Evolutionary conservation across 495 filamentous ascomycete species (phyloP).

Genomic region (Apodospora peruviana): DNA sequence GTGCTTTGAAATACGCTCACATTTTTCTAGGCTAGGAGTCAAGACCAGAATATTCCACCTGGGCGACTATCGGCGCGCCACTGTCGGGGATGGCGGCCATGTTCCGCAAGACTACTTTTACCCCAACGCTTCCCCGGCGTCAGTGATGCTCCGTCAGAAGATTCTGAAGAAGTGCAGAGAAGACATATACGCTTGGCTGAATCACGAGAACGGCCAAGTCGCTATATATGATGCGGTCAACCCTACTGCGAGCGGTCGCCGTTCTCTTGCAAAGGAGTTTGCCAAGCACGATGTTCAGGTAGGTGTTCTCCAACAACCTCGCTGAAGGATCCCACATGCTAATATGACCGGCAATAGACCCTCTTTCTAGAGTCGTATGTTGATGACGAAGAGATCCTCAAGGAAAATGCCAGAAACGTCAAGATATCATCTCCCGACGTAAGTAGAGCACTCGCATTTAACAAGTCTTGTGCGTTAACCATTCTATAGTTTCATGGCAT

Average conservation of each 20-base stretch:
- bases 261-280: conserved; percentile 89
- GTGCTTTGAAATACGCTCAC: conserved; percentile 9
- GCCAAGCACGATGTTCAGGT: conserved; percentile 91
- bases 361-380: conserved; percentile 96
- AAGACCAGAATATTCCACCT: conserved; percentile 97
- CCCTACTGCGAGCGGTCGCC: conserved; percentile 74
- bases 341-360: conserved; percentile 48
- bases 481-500: conserved; percentile 72
- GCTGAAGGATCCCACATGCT: conserved; percentile 2
- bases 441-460: conserved; percentile 19
- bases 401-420: conserved; percentile 94
- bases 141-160: conserved; percentile 86
- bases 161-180: conserved; percentile 96
- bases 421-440: conserved; percentile 98
- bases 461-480: conserved; percentile 15
- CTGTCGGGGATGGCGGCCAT: conserved; percentile 76
- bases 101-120: conserved; percentile 98
- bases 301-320: conserved; percentile 10
- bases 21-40: conserved; percentile 71
- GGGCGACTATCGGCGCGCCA: conserved; percentile 91
- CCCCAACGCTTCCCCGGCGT: conserved; percentile 82
- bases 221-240: conserved; percentile 99
- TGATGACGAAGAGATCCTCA: conserved; percentile 85
- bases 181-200: conserved; percentile 92
- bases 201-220: conserved; percentile 95